Conservation (phyloP, 768 basidiomycete genomes). For the Boletus huronensis region DNA sequence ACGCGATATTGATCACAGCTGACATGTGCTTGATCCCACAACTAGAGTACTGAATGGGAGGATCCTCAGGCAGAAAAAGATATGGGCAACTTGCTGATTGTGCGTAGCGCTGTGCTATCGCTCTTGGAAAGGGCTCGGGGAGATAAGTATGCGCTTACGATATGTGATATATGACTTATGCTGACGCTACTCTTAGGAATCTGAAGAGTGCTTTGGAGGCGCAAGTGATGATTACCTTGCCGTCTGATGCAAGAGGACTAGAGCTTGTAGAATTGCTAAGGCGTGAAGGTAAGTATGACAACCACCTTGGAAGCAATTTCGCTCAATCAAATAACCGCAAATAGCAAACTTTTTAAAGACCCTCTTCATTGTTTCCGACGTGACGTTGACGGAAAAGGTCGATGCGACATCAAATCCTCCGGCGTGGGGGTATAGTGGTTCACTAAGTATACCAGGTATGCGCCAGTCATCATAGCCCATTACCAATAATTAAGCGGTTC, state of each 20-base stretch:
- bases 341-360: slow-evolving; percentile 63
- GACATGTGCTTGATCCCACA: background rate
- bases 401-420: slow-evolving; percentile 39
- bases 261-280: slow-evolving; percentile 40
- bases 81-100: slow-evolving; percentile 58
- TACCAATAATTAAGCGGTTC: background rate
- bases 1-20: background rate
- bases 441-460: slow-evolving; percentile 45
- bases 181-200: slow-evolving; percentile 41
- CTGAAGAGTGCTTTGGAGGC: slow-evolving; percentile 77
- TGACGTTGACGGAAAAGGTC: slow-evolving; percentile 45
- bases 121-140: slow-evolving; percentile 74
- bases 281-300: slow-evolving; percentile 36
- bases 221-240: slow-evolving; percentile 60
- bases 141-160: slow-evolving; percentile 53
- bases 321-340: background rate
- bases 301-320: too few relatives aligned
- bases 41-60: slow-evolving; percentile 59
- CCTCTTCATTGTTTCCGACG: slow-evolving; percentile 80
- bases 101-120: slow-evolving; percentile 59
- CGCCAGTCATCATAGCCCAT: background rate
- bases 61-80: slow-evolving; percentile 53
- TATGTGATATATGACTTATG: background rate
- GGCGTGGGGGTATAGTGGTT: slow-evolving; percentile 49
- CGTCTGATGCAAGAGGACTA: slow-evolving; percentile 29